Evolutionary conservation across 2,329 filamentous ascomycete species (phyloP).

Genomic region (Fusarium cyanostomum): DNA sequence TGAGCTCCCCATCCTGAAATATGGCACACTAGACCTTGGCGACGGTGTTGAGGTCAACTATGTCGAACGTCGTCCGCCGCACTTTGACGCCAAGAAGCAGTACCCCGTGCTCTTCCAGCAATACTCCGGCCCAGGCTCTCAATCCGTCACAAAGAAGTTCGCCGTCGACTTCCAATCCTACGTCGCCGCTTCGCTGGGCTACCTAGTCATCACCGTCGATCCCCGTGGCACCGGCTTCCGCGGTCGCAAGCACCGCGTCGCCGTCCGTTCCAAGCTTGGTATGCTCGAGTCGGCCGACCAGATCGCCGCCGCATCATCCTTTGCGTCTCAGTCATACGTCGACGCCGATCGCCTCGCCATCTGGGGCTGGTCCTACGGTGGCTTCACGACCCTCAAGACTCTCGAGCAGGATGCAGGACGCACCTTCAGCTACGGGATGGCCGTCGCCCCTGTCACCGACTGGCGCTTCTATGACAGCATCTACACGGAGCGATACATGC

Average conservation of each 20-base stretch:
- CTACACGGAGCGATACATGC: slow-evolving; percentile 98
- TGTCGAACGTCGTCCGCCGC: slow-evolving; percentile 86
- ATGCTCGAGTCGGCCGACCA: slow-evolving; percentile 88
- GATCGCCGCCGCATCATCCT: slow-evolving; percentile 87
- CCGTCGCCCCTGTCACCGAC: slow-evolving; percentile 97
- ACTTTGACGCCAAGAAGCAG: slow-evolving; percentile 83
- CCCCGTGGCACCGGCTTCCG: slow-evolving; percentile 92
- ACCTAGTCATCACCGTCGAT: slow-evolving; percentile 94
- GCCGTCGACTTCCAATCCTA: slow-evolving; percentile 90
- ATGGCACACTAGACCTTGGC: slow-evolving; percentile 82
- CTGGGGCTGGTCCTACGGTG: slow-evolving; percentile 99
- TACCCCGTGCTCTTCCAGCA: slow-evolving; percentile 96
- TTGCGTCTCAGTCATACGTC: slow-evolving; percentile 82
- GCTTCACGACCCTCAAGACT: slow-evolving; percentile 94
- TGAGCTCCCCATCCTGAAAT: slow-evolving; percentile 84
- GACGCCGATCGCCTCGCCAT: slow-evolving; percentile 86
- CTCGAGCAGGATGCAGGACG: slow-evolving; percentile 88
- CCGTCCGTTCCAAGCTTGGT: slow-evolving; percentile 85
- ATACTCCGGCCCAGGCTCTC: slow-evolving; percentile 94
- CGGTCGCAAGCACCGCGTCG: slow-evolving; percentile 83
- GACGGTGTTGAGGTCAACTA: slow-evolving; percentile 77
- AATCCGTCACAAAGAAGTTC: slow-evolving; percentile 84
- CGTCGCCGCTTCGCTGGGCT: slow-evolving; percentile 84
- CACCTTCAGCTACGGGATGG: slow-evolving; percentile 97
- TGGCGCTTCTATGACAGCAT: slow-evolving; percentile 96